A percentile compares a stretch with the other conserved stretches of the same genome.
These are phyloP conservation scores for Fusarium sarcochroum DNA, from an alignment of 2,329 filamentous ascomycete species.

Conservation along the genomic window DNA sequence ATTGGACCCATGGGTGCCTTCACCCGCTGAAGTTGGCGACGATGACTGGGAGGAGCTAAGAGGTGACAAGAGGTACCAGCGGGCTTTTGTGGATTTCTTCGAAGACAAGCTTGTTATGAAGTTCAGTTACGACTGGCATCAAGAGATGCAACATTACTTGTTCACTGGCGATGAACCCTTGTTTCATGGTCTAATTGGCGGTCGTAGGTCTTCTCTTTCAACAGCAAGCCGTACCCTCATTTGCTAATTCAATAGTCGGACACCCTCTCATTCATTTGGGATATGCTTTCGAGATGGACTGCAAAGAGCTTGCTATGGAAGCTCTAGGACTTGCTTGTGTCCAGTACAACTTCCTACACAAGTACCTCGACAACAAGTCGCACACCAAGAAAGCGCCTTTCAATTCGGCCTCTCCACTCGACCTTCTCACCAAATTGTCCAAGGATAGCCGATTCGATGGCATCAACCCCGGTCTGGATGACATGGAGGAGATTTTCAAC, in stretches of 20 bases:
- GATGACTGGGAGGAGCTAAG: conserved; percentile 90
- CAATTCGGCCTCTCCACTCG: conserved; percentile 72
- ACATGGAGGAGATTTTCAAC: conserved; percentile 77
- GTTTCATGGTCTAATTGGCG: conserved; percentile 83
- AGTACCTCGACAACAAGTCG: conserved; percentile 78
- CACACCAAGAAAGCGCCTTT: conserved; percentile 77
- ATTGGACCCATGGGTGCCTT: conserved; percentile 85
- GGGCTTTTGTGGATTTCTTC: conserved; percentile 94
- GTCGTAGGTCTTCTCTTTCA: conserved; percentile 68
- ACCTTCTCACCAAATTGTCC: conserved; percentile 78
- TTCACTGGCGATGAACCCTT: conserved; percentile 82
- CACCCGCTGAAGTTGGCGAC: conserved; percentile 85
- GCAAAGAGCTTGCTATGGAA: conserved; percentile 89
- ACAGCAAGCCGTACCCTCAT: neutral
- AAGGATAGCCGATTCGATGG: conserved; percentile 78
- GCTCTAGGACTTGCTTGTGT: conserved; percentile 78
- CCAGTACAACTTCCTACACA: conserved; percentile 72
- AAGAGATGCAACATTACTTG: conserved; percentile 81
- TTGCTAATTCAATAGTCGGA: conserved; percentile 71
- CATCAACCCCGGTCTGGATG: conserved; percentile 68
- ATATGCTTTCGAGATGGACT: conserved; percentile 93
- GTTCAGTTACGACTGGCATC: conserved; percentile 87
- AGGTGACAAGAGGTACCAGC: conserved; percentile 84
- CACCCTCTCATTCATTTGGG: conserved; percentile 95
- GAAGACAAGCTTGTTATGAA: conserved; percentile 86